These are phyloP conservation scores for Ophiognomonia clavigignenti-juglandacearum DNA, from an alignment of 2,329 filamentous ascomycete species.

Conservation along the genomic window DNA sequence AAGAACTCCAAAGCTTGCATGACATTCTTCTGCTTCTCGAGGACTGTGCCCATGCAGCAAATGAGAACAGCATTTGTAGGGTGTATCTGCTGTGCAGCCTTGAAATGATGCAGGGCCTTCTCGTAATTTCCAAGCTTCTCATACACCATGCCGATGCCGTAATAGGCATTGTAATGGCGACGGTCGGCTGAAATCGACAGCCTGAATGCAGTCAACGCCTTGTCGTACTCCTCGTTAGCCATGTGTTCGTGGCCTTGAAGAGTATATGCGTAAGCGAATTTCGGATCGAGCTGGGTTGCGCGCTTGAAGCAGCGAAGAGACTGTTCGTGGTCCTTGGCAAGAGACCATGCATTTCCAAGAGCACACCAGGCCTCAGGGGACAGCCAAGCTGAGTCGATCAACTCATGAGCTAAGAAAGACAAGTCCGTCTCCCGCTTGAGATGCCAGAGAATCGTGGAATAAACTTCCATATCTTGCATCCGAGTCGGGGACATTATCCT, in stretches of 20 bases:
- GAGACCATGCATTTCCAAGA: slow-evolving; percentile 88
- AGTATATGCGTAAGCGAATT: slow-evolving; percentile 93
- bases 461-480: slow-evolving; percentile 94
- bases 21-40: slow-evolving; percentile 84
- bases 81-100: slow-evolving; percentile 83
- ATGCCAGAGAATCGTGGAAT: slow-evolving; percentile 99
- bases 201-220: slow-evolving; percentile 82
- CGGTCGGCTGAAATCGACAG: slow-evolving; percentile 79
- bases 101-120: slow-evolving; percentile 87
- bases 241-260: slow-evolving; percentile 95
- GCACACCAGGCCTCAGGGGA: slow-evolving; percentile 96
- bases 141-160: slow-evolving; percentile 78
- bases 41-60: slow-evolving; percentile 83
- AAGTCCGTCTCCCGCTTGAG: slow-evolving; percentile 87
- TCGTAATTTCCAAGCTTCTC: slow-evolving; percentile 89
- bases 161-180: slow-evolving; percentile 98
- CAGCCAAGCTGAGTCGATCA: slow-evolving; percentile 80
- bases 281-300: slow-evolving; percentile 83
- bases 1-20: slow-evolving; percentile 77
- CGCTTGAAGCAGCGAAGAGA: slow-evolving; percentile 92
- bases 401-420: slow-evolving; percentile 84
- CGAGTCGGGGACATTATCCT: slow-evolving; percentile 75
- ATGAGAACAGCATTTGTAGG: slow-evolving; percentile 89
- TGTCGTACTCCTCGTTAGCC: slow-evolving; percentile 94
- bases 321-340: slow-evolving; percentile 89